Percentiles rank a stretch among this genome's conserved stretches.
Conservation (phyloP, 2,329 filamentous ascomycete genomes). For the Scedosporium minutisporum region DNA sequence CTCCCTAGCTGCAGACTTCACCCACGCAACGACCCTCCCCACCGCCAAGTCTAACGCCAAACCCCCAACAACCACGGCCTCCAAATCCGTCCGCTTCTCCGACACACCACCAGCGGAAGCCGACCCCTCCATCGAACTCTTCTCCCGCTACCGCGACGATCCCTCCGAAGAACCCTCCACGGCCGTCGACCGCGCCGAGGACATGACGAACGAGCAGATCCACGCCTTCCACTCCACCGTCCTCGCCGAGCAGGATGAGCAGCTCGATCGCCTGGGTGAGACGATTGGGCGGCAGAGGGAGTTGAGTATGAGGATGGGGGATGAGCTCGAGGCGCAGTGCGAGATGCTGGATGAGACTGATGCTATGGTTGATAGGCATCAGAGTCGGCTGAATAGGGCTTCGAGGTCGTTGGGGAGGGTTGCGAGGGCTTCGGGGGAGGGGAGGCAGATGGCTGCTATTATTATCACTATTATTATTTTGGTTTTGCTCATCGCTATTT, state of each 20-base stretch:
- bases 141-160: slow-evolving; percentile 62
- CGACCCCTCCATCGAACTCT: slow-evolving; percentile 38
- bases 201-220: slow-evolving; percentile 73
- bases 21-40: slow-evolving; percentile 43
- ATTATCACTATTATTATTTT: slow-evolving; percentile 75
- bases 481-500: slow-evolving; percentile 69
- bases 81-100: slow-evolving; percentile 81
- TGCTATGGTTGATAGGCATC: slow-evolving; percentile 70
- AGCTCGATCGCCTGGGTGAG: slow-evolving; percentile 79
- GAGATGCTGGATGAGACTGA: slow-evolving; percentile 86
- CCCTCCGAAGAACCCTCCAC: slow-evolving; percentile 33
- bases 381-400: slow-evolving; percentile 65
- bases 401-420: slow-evolving; percentile 62
- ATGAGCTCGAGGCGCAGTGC: slow-evolving; percentile 88
- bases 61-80: slow-evolving; percentile 20
- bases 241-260: slow-evolving; percentile 81
- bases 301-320: slow-evolving; percentile 89
- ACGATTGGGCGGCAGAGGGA: slow-evolving; percentile 84
- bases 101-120: slow-evolving; percentile 42
- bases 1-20: slow-evolving; percentile 52
- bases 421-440: slow-evolving; percentile 66
- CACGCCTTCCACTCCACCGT: slow-evolving; percentile 75
- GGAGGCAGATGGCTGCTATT: slow-evolving; percentile 77
- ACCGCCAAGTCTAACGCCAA: slow-evolving; percentile 15
- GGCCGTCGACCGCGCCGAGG: slow-evolving; percentile 44